These are phyloP conservation scores for Tricholoma bakamatsutake DNA, from an alignment of 768 basidiomycete genomes.

Conservation along the genomic window DNA sequence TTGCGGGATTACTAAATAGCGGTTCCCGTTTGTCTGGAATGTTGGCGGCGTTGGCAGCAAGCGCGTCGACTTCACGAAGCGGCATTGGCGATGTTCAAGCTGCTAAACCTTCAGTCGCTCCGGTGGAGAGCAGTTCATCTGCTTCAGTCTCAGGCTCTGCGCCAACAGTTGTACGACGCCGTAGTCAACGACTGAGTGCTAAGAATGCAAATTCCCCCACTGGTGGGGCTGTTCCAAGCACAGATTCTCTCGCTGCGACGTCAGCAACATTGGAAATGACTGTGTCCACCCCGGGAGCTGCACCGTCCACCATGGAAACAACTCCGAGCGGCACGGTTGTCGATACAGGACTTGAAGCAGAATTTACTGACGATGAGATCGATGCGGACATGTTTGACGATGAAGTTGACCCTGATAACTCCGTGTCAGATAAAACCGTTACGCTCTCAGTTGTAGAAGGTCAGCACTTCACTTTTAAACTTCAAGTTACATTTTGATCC, in stretches of 20 bases:
- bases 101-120: constrained; percentile 24
- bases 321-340: constrained; percentile 53
- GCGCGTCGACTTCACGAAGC: constrained; percentile 52
- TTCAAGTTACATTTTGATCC: constrained; percentile 6
- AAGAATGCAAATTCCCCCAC: constrained; percentile 36
- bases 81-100: constrained; percentile 29
- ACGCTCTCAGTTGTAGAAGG: constrained; percentile 79
- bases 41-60: constrained; percentile 84
- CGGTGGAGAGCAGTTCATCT: constrained; percentile 19
- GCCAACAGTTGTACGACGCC: constrained; percentile 51
- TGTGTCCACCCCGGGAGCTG: constrained; percentile 11
- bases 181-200: constrained; percentile 80
- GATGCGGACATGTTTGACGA: constrained; percentile 89
- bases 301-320: constrained; percentile 30
- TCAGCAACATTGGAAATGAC: constrained; percentile 7
- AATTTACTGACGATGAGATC: constrained; percentile 84
- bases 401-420: constrained; percentile 70
- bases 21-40: constrained; percentile 75
- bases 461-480: constrained; percentile 22
- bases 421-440: constrained; percentile 76
- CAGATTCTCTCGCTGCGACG: constrained; percentile 13
- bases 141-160: constrained; percentile 27
- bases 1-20: constrained; percentile 62
- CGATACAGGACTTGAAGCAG: constrained; percentile 61
- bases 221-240: constrained; percentile 7